Evolutionary conservation across 2,329 filamentous ascomycete genomes (phyloP), one percentile per base, ranked within the genome.

Genomic region (Simplicillium aogashimaense): DNA sequence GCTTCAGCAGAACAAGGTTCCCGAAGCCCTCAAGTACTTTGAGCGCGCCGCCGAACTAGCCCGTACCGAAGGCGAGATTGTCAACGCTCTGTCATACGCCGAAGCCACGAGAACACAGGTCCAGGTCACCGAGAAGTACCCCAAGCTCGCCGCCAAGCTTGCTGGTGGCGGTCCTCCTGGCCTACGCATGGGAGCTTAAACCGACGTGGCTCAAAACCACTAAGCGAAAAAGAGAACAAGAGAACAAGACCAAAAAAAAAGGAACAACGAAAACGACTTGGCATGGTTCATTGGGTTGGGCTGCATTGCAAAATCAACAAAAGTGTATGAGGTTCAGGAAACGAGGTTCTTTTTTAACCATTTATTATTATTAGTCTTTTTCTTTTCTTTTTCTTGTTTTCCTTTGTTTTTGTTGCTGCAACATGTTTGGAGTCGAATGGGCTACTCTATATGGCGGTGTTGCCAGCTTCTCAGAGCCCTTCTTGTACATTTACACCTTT

Each of bases 101-200:
- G 92, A 98, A 65, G 92, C 92, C 15, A 97, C 92, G 31, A 77
- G 92, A 55, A 97, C 92, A 47, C 92, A 98, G 65, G 78, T 98
- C 46, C 86, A 95, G 66, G 85, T 92, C 13, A 84, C 87, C 58
- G 82, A 89, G 64, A 86, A 86, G 65, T 90, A 90, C 58, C 86
- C 86, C 32, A 78, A 87, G 60, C 72, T 92, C 39, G 83, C 83
- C 12, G 78, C 74, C 44, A 83, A 83, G 59, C 70, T 90, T 49
- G 61, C 61, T 33, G 51, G 53, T 12, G 59, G 49, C 25, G 53
- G 56, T 17, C 55, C 59, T 11, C 53, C 54, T 17, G 58, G 60
- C 14, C 50, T 64, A 25, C 58, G 61, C 41, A 61, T 62, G 59
- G 56, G 56, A 12, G 38, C 35, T 13, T 44, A 39, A 39, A 39